phyloP scores from a whole-genome alignment of 805 yeast genomes.

The Yamadazyma sp. region DNA sequence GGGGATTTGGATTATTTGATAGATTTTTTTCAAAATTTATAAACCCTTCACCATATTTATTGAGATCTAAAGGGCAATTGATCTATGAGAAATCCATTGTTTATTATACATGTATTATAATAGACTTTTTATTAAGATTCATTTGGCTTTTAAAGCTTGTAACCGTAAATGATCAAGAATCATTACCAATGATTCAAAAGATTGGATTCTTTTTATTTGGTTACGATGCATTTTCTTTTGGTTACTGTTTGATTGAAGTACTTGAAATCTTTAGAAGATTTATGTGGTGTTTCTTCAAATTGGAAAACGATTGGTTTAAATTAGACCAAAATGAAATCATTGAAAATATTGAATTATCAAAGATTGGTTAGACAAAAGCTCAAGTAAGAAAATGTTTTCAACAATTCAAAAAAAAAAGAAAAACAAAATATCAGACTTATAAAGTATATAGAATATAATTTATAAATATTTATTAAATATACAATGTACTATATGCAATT shows the following conservation, averaged over 20 bases:
- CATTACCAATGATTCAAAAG: slow-evolving; percentile 12
- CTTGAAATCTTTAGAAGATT: slow-evolving; percentile 82
- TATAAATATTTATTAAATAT: background rate
- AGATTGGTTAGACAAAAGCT: too few species aligned
- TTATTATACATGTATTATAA: slow-evolving; percentile 55
- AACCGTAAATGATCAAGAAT: slow-evolving; percentile 27
- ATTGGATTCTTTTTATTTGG: slow-evolving; percentile 34
- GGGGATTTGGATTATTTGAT: slow-evolving; percentile 67
- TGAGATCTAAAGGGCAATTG: slow-evolving; percentile 20
- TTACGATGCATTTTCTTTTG: slow-evolving; percentile 43
- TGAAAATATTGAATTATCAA: too few species aligned
- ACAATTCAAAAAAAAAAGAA: too few species aligned
- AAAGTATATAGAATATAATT: background rate
- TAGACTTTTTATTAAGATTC: slow-evolving; percentile 68
- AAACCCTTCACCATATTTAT: slow-evolving; percentile 7
- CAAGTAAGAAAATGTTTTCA: too few species aligned
- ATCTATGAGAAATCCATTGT: slow-evolving; percentile 14
- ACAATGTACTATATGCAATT: background rate
- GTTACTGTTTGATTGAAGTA: slow-evolving; percentile 64
- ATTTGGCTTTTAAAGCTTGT: slow-evolving; percentile 68
- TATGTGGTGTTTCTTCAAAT: slow-evolving; percentile 83
- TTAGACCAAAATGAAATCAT: slow-evolving; percentile 13
- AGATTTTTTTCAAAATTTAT: slow-evolving; percentile 15
- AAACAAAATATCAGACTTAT: too few species aligned
- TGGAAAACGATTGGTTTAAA: slow-evolving; percentile 69